Conservation (phyloP, 306 rosid species). For the Cyclanthera cordifolia region DNA sequence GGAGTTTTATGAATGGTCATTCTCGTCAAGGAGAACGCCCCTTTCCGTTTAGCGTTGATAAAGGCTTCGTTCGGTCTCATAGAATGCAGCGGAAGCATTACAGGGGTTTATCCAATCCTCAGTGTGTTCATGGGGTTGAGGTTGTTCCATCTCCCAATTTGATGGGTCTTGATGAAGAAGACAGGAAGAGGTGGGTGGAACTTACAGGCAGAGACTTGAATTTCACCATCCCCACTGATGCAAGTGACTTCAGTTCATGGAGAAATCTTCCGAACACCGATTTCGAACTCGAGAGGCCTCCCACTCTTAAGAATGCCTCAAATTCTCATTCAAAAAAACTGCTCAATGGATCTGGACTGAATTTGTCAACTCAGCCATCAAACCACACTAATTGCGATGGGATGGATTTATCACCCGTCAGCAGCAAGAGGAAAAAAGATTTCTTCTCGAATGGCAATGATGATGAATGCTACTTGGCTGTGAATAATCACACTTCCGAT, state of each 20-base stretch:
- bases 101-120: constrained; percentile 86
- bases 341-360: constrained; percentile 76
- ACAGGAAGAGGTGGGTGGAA: constrained; percentile 71
- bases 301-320: constrained; percentile 35
- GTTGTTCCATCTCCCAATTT: constrained; percentile 56
- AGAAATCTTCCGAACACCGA: constrained; percentile 78
- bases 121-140: constrained; percentile 80
- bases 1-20: constrained; percentile 97
- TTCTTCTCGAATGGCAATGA: constrained; percentile 52
- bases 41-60: constrained; percentile 76
- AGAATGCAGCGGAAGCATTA: constrained; percentile 93
- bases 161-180: constrained; percentile 59
- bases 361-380: constrained; percentile 54
- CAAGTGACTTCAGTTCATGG: constrained; percentile 81
- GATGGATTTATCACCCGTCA: constrained; percentile 61
- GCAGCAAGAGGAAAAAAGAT: constrained; percentile 63
- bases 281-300: constrained; percentile 74
- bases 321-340: constrained; percentile 58
- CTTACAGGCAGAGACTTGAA: constrained; percentile 77
- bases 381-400: constrained; percentile 50
- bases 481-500: constrained; percentile 51
- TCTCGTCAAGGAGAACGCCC: constrained; percentile 97
- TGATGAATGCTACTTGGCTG: constrained; percentile 61
- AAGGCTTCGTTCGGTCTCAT: constrained; percentile 85
- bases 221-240: constrained; percentile 64